Evolutionary conservation across 495 filamentous ascomycete species (phyloP).

Genomic region (Glutinoglossum americanum): DNA sequence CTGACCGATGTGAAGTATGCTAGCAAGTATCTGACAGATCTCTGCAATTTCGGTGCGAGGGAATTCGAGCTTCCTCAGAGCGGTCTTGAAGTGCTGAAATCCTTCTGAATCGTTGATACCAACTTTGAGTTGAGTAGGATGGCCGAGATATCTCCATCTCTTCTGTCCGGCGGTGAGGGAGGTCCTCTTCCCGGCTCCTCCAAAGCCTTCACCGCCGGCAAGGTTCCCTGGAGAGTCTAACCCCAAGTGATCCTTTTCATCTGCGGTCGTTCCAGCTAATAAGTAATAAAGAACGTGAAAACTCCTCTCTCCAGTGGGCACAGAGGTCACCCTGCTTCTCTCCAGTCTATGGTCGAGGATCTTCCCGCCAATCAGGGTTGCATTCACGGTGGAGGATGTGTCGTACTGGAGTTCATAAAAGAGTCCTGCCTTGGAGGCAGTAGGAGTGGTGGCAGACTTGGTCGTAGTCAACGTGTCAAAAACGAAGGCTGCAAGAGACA

Average conservation of each 20-base stretch:
- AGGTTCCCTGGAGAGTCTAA: constrained; percentile 35
- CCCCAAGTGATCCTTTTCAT: constrained; percentile 76
- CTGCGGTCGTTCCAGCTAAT: constrained; percentile 70
- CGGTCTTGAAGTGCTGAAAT: constrained; percentile 95
- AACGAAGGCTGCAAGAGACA: constrained; percentile 80
- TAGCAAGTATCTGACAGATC: constrained; percentile 80
- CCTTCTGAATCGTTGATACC: constrained; percentile 90
- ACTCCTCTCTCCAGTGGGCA: constrained; percentile 87
- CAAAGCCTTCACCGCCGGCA: constrained; percentile 14
- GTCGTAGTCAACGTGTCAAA: constrained; percentile 94
- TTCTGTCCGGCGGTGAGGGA: constrained; percentile 35
- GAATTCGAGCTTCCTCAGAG: constrained; percentile 81
- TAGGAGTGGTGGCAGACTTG: constrained; percentile 89
- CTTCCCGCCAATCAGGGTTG: constrained; percentile 79
- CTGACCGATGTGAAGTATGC: constrained; percentile 86
- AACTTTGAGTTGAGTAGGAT: constrained; percentile 89
- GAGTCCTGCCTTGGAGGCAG: constrained; percentile 83
- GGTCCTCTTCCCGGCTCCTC: constrained; percentile 23
- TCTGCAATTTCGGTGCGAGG: constrained; percentile 84
- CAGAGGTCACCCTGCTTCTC: constrained; percentile 67
- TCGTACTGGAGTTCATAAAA: constrained; percentile 95
- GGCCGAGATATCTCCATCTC: constrained; percentile 87
- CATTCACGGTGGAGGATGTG: constrained; percentile 55
- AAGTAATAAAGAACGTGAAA: constrained; percentile 95
- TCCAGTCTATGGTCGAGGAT: constrained; percentile 84